These are phyloP conservation scores for Boletus subparvulus DNA, from an alignment of 768 basidiomycete species.

Conservation along the genomic window DNA sequence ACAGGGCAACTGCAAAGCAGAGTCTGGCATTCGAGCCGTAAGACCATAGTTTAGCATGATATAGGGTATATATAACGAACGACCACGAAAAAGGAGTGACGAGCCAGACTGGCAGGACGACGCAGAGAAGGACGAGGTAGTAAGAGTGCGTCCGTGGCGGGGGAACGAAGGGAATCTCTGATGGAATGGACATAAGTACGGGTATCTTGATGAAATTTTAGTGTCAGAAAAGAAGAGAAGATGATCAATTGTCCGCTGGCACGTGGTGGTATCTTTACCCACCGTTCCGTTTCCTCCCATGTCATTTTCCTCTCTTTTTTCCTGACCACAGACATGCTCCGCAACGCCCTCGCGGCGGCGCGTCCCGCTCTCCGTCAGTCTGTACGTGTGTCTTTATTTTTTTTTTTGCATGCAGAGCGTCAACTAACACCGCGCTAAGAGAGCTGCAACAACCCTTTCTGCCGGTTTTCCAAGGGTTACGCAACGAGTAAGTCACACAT, in stretches of 20 bases:
- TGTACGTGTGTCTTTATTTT: constrained; percentile 40
- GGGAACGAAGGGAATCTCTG: constrained; percentile 38
- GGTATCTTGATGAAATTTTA: constrained; percentile 6
- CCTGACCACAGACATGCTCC: constrained; percentile 48
- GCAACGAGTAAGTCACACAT: constrained; percentile 52
- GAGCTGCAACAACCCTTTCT: constrained; percentile 73
- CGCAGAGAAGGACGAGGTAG: constrained; percentile 54
- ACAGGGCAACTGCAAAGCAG: constrained; percentile 51
- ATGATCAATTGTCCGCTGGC: neutral
- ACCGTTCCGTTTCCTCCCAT: constrained; percentile 35
- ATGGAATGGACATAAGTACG: constrained; percentile 5
- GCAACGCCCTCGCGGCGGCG: constrained; percentile 58
- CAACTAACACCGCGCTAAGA: constrained; percentile 37
- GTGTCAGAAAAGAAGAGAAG: no score
- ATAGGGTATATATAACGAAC: constrained; percentile 51
- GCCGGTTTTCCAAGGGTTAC: constrained; percentile 77
- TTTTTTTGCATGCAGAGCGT: neutral
- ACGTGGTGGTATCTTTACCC: constrained; percentile 6
- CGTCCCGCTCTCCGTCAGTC: constrained; percentile 54
- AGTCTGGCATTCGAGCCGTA: constrained; percentile 39
- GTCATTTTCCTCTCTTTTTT: constrained; percentile 22
- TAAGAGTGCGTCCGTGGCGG: constrained; percentile 50
- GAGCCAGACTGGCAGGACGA: constrained; percentile 66
- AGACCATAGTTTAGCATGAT: constrained; percentile 41
- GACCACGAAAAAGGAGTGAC: constrained; percentile 64